Conservation (phyloP, 805 yeast species). For the Myxozyma neglecta region DNA sequence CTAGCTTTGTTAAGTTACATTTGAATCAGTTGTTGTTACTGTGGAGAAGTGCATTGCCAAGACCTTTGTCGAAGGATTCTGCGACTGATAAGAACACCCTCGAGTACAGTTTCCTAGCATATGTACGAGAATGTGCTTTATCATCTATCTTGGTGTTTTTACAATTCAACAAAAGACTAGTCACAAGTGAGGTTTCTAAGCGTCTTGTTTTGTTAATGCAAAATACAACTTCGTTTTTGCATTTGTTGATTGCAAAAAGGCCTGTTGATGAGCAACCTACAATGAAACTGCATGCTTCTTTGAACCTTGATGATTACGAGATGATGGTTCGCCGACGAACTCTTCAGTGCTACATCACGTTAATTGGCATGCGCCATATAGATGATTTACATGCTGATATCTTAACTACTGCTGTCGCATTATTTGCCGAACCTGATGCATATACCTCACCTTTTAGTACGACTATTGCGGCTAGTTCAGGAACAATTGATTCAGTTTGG, state of each 20-base stretch:
- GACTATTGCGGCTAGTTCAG: constrained; percentile 38
- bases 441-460: constrained; percentile 35
- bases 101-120: constrained; percentile 41
- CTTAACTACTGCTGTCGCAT: constrained; percentile 38
- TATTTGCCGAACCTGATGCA: constrained; percentile 39
- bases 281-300: constrained; percentile 30
- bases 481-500: constrained; percentile 39
- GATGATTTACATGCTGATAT: constrained; percentile 45
- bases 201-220: constrained; percentile 54
- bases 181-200: constrained; percentile 48
- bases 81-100: constrained; percentile 36
- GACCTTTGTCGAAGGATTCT: constrained; percentile 44
- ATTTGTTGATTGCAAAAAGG: constrained; percentile 37
- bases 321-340: constrained; percentile 47
- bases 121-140: constrained; percentile 59
- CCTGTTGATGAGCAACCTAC: constrained; percentile 35
- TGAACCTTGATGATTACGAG: constrained; percentile 37
- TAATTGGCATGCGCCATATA: constrained; percentile 37
- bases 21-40: constrained; percentile 58
- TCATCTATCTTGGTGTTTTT: constrained; percentile 58
- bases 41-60: constrained; percentile 61
- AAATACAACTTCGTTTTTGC: constrained; percentile 40
- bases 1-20: constrained; percentile 54
- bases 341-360: constrained; percentile 47
- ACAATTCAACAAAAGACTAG: constrained; percentile 39